phyloP scores from a whole-genome alignment of 2,329 filamentous ascomycete species.

The Diaporthe humulicola region DNA sequence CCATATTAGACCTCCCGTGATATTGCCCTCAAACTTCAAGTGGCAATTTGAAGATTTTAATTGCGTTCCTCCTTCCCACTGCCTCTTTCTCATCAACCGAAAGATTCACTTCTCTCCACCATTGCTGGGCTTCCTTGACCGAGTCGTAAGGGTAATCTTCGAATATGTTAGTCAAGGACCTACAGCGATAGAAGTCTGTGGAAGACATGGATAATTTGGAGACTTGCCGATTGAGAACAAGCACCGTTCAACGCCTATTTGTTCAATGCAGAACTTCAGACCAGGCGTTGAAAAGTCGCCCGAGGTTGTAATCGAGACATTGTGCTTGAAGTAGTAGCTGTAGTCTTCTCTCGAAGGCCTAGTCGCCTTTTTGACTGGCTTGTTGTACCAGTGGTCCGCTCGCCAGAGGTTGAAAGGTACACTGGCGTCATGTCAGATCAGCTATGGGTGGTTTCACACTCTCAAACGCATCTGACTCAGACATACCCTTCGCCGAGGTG shows the following conservation, averaged over 20 bases:
- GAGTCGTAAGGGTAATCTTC: constrained; percentile 52
- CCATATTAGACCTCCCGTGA: neutral
- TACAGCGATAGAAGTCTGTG: no score
- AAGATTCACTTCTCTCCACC: constrained; percentile 50
- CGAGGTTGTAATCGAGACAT: constrained; percentile 57
- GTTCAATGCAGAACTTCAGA: constrained; percentile 55
- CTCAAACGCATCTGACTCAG: neutral
- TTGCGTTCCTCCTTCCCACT: constrained; percentile 49
- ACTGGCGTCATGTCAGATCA: constrained; percentile 41
- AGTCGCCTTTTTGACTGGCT: constrained; percentile 53
- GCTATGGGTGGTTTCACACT: no score
- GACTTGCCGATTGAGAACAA: constrained; percentile 55
- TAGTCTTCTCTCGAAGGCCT: constrained; percentile 56
- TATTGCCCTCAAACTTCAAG: constrained; percentile 38
- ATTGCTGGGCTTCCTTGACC: constrained; percentile 49
- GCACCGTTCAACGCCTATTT: constrained; percentile 54
- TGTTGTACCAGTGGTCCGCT: constrained; percentile 59
- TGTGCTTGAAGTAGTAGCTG: constrained; percentile 54
- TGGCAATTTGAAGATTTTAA: constrained; percentile 51
- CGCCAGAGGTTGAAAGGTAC: constrained; percentile 59
- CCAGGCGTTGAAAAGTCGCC: constrained; percentile 56
- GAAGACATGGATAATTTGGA: neutral
- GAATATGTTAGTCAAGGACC: constrained; percentile 29
- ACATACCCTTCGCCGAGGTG: constrained; percentile 58
- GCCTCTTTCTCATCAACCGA: constrained; percentile 46